phyloP scores from a whole-genome alignment of 1,139 yeast species.

The Scheffersomyces titani region DNA sequence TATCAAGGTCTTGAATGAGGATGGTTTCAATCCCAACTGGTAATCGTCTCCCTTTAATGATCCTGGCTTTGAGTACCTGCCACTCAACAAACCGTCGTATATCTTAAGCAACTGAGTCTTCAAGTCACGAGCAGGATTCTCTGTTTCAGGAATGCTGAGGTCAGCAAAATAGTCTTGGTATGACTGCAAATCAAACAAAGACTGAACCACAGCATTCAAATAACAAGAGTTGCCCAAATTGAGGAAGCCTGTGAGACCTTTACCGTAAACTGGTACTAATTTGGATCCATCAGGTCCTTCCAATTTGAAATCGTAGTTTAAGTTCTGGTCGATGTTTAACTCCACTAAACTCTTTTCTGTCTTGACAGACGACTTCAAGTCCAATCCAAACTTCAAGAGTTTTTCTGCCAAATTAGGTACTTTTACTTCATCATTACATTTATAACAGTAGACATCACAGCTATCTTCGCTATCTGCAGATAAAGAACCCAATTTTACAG shows the following conservation, averaged over 20 bases:
- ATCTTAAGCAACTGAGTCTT: conserved; percentile 73
- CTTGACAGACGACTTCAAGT: conserved; percentile 53
- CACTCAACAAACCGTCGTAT: conserved; percentile 77
- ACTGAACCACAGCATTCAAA: conserved; percentile 77
- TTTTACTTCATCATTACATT: conserved; percentile 84
- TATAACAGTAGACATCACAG: conserved; percentile 84
- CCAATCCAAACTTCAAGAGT: conserved; percentile 67
- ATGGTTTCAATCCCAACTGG: conserved; percentile 78
- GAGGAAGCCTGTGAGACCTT: conserved; percentile 75
- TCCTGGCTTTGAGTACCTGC: conserved; percentile 64
- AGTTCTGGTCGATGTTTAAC: conserved; percentile 86
- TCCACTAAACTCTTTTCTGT: conserved; percentile 89
- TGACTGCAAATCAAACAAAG: conserved; percentile 41
- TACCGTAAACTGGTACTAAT: conserved; percentile 65
- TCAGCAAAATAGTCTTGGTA: conserved; percentile 41
- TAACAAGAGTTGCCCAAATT: conserved; percentile 95
- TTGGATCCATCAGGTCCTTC: conserved; percentile 71
- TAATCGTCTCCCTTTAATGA: conserved; percentile 51
- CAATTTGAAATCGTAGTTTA: conserved; percentile 90
- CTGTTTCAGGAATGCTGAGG: conserved; percentile 27
- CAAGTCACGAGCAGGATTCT: conserved; percentile 65
- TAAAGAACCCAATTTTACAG: conserved; percentile 87
- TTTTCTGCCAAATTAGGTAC: conserved; percentile 60
- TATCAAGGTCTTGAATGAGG: conserved; percentile 69
- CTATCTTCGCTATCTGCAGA: conserved; percentile 55